A percentile compares a stretch with the other conserved stretches of the same genome.
Conservation (phyloP, 73 alveolate species). For the Tetrahymena borealis region DNA sequence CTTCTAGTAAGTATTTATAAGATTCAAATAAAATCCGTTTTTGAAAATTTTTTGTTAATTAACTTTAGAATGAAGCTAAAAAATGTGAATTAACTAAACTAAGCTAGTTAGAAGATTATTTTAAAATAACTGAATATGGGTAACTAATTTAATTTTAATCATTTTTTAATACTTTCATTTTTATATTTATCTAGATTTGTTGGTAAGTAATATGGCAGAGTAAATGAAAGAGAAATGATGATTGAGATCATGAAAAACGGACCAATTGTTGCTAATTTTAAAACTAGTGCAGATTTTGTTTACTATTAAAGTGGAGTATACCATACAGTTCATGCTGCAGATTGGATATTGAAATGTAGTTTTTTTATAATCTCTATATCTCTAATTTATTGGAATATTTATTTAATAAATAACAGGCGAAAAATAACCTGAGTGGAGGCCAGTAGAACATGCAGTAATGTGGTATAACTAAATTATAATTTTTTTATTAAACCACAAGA, state of each 20-base stretch:
- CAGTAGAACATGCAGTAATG: background rate
- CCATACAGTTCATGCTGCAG: slow-evolving; percentile 23
- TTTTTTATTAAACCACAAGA: background rate
- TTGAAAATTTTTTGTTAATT: background rate
- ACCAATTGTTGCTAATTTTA: slow-evolving; percentile 35
- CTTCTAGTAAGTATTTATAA: background rate
- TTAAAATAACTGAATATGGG: background rate
- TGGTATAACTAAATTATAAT: background rate
- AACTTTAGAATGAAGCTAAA: background rate
- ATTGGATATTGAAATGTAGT: slow-evolving; percentile 27
- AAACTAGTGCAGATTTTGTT: slow-evolving; percentile 31
- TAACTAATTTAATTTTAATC: background rate
- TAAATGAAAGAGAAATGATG: slow-evolving; percentile 35
- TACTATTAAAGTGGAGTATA: slow-evolving; percentile 29
- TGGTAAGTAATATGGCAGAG: slow-evolving; percentile 37
- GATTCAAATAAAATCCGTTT: background rate
- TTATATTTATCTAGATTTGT: slow-evolving; percentile 14
- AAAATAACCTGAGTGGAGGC: slow-evolving; percentile 30
- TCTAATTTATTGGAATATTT: background rate
- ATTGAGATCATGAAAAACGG: slow-evolving; percentile 31
- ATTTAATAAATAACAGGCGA: background rate
- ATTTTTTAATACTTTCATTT: background rate
- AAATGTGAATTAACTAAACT: background rate
- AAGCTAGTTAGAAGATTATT: background rate
- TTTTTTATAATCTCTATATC: background rate